A percentile compares a stretch with the other conserved stretches of the same genome.
Evolutionary conservation across 2,329 filamentous ascomycete genomes (phyloP).

Genomic region (Pseudocercospora vitis): DNA sequence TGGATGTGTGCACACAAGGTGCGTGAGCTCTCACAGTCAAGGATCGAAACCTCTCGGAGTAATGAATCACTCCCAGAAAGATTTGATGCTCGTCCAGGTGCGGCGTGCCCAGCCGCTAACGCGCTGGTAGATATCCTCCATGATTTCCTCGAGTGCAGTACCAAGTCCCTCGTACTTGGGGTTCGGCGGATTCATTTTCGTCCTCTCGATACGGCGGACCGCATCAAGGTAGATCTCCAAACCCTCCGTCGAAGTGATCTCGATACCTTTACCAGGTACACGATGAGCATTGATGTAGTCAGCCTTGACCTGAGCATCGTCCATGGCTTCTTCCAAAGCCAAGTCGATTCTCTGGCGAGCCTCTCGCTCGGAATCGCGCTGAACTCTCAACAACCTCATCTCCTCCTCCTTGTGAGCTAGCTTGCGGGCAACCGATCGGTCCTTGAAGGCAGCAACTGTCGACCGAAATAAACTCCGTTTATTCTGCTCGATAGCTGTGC

Average conservation of each 20-base stretch:
- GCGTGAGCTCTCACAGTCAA: not conserved
- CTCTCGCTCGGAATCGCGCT: too few relatives aligned
- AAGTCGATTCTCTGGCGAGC: too few relatives aligned
- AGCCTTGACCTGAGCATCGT: not conserved
- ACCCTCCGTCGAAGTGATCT: too few relatives aligned
- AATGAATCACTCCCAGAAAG: not conserved
- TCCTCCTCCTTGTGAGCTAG: too few relatives aligned
- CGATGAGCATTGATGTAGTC: not conserved
- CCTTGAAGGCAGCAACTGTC: too few relatives aligned
- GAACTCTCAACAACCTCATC: too few relatives aligned
- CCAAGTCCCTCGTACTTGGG: not conserved
- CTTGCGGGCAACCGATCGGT: too few relatives aligned
- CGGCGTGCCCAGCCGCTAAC: not conserved
- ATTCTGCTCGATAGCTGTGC: too few relatives aligned
- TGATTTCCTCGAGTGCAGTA: not conserved
- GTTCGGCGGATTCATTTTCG: not conserved
- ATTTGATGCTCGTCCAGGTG: not conserved
- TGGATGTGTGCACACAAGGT: not conserved
- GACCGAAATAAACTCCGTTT: too few relatives aligned
- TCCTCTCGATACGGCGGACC: not conserved
- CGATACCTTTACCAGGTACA: not conserved
- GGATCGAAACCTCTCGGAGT: not conserved
- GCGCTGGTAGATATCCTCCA: not conserved
- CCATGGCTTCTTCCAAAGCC: slow-evolving; percentile 1
- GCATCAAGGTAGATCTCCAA: not conserved